Base-by-base conservation (phyloP, 805 yeast species). In the Saccharomyces eubayanus region DNA sequence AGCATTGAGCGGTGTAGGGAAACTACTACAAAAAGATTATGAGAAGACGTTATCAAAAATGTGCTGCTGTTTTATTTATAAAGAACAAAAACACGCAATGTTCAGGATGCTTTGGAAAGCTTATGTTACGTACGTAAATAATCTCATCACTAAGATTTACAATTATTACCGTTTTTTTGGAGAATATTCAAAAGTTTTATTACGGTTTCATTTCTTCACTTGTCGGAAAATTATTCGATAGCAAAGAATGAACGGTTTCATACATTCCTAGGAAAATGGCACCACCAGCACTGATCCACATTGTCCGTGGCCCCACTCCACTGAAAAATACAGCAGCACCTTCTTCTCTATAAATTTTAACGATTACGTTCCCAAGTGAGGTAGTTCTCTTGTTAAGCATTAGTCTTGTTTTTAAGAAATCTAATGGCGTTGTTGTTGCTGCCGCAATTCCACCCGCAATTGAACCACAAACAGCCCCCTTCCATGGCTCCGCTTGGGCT, bases 241-340 rank as follows among this genome's bases (percentile, higher is more conserved):
- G 64, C n/a, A 66, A 57, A 9, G 76, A 65, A 57, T 75, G 77
- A 10, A 82, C 85, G 24, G 84, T 69, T 70, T 95, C 99, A 66
- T 94, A 94, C 53, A 89, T 88, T 4, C 99, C 99, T 53, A 94
- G 74, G 74, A 95, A 94, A 16, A 95, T 90, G 16, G 98, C 97
- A 29, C 99, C 99, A 21, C 99, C 99, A 4, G 96, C 94, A 72
- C 96, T 85, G 54, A 94, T 92, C 99, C 99, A 94, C 81, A 87
- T 77, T 0, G 97, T 91, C 68, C 99, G 78, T 4, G 99, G 98
- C 0, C 96, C 97, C 28, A 92, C 77, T 12, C 99, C 99, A 49
- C 79, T 79, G 66, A 82, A 79, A 59, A 94, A 89, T 0, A 86
- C 89, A 6, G 66, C 60, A 45, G 74, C 72, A 0, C 97, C 97